Evolutionary conservation across 257 asterid genomes (phyloP), one percentile per base, ranked within the genome.

Genomic region (Solanum pinnatisectum): DNA sequence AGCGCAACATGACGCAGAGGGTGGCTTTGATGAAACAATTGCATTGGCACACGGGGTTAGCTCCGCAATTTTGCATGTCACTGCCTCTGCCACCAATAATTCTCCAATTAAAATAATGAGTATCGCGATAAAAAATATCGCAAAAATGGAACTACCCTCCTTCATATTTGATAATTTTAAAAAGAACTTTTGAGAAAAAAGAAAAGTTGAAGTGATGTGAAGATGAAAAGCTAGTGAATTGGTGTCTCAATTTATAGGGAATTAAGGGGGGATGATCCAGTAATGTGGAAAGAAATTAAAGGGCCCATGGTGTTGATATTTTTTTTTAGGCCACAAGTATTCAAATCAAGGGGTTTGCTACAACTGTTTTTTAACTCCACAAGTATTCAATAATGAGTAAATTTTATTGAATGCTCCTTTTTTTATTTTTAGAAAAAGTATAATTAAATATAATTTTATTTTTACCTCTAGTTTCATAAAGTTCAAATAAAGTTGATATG

Each of bases 11-110:
- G 37, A 20, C 1, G 12, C 0, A 5, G 90, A 59, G 8, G 91
- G 89, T n/a, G 85, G 56, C 3, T 14, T 5, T 1, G 36, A 3
- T 5, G 84, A 40, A 1, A 44, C 13, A 71, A 90, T 79, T 0
- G 87, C 91, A 4, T 40, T 23, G 15, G 27, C n/a, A 59, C 91
- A 87, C 1, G 91, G 86, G 30, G 30, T 49, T 20, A 90, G 87
- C 63, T 90, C 60, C 11, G 9, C 5, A 11, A 60, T 33, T 6
- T 15, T 42, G 59, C 92, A 88, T 2, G 88, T 88, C 14, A 78
- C 89, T n/a, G 90, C 90, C 52, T 70, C 36, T 68, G 59, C 71
- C 65, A 52, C 76, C 14, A 35, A n/a, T 22, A 87, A 44, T 8
- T 88, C 8, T 0, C 40, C 36, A 3, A 25, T 6, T 10, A 37